Evolutionary conservation across 768 basidiomycete genomes (phyloP), one percentile per base, ranked within the genome.

Genomic region (Exidia glandulosa): DNA sequence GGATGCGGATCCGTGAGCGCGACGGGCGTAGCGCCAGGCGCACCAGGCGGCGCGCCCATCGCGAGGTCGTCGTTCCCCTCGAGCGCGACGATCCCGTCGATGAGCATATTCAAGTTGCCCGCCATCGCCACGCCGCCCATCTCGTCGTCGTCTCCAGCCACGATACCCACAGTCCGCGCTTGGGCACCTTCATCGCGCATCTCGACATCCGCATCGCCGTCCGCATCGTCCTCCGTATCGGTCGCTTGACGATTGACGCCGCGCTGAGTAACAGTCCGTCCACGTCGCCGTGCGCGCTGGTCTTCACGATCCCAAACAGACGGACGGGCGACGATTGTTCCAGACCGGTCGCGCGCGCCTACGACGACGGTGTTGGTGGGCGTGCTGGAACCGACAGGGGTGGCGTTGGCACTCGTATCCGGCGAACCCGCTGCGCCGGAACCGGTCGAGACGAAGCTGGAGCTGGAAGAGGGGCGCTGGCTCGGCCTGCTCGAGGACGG

Each of bases 41-140:
- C 90, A 37, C 90, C 90, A 9, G 91, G 91, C 1, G 90, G 90
- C 0, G 90, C 90, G 54, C 90, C 90, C 85, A 91, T 89, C 4
- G 86, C 88, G 64, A 92, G 88, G 69, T 89, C 88, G 65, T 93
- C 90, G 62, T 90, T 90, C 50, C 25, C 16, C 41, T 89, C 87
- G 45, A 90, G 72, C 2, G 81, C 81, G 6, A 88, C 88, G 41
- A 90, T 83, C 1, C 86, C 88, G 61, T 87, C 87, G 59, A 88
- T 87, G 27, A 66, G 57, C 52, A 61, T 58, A 23, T 56, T 45
- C 12, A 10, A n/a, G 41, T 19, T 45, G 41, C 12, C 41, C 41
- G 41, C 64, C 32, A 65, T 58, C 10, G 58, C 65, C 14, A 88
- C 85, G 0, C 81, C 80, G 9, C 80, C 81, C 3, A 72, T 75